Conservation (phyloP, 1,284 basidiomycete species). For the Cryptococcus depauperatus region DNA sequence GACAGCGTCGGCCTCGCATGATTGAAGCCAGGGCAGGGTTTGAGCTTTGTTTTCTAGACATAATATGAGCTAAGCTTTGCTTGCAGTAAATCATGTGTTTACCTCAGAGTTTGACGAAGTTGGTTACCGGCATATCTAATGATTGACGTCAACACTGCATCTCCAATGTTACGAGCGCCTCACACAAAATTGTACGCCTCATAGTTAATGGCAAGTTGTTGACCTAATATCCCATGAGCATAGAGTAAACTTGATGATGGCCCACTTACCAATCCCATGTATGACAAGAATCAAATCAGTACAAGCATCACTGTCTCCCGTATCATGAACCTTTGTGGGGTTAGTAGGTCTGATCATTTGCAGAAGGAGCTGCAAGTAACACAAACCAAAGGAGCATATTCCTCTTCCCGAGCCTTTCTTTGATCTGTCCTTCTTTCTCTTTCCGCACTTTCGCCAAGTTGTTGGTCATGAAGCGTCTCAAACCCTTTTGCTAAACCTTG, state of each 20-base stretch:
- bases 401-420: slow-evolving; percentile 34
- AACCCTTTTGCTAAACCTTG: slow-evolving; percentile 9
- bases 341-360: not conserved
- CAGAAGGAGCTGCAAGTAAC: not conserved
- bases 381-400: slow-evolving; percentile 36
- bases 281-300: slow-evolving; percentile 49
- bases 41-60: slow-evolving; percentile 43
- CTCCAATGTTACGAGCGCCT: not conserved
- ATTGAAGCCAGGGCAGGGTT: slow-evolving; percentile 47
- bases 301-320: slow-evolving; percentile 42
- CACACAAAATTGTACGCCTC: slow-evolving; percentile 49
- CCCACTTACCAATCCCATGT: slow-evolving; percentile 47
- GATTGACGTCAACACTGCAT: not conserved
- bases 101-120: slow-evolving; percentile 46
- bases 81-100: slow-evolving; percentile 4
- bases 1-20: slow-evolving; percentile 47
- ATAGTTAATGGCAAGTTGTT: slow-evolving; percentile 47
- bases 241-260: not conserved
- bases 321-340: slow-evolving; percentile 23
- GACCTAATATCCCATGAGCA: slow-evolving; percentile 22
- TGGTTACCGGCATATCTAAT: slow-evolving; percentile 48
- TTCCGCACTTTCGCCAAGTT: not conserved
- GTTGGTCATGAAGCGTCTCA: slow-evolving; percentile 8
- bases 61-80: not conserved
- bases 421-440: slow-evolving; percentile 8